phyloP scores from a whole-genome alignment of 176 grass and related monocot genomes.

The Miscanthus lutarioriparius region DNA sequence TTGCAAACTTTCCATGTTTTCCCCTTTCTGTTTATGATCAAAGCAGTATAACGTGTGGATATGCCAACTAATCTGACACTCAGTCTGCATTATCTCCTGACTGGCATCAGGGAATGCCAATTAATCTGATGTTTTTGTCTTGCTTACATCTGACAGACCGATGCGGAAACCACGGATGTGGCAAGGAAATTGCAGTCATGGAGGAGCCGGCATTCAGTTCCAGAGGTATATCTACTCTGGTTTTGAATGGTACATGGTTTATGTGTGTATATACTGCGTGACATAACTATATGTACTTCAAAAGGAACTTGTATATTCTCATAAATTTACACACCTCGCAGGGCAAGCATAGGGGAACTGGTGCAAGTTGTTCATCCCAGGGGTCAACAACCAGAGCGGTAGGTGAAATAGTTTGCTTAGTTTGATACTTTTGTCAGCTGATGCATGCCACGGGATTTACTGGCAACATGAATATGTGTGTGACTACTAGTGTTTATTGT shows the following conservation, averaged over 20 bases:
- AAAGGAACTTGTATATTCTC: background rate
- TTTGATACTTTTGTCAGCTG: no score
- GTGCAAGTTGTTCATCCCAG: conserved; percentile 1
- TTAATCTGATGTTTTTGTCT: background rate
- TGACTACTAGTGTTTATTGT: background rate
- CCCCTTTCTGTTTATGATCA: background rate
- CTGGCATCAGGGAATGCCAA: background rate
- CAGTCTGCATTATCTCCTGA: background rate
- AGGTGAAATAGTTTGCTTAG: background rate
- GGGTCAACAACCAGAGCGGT: background rate
- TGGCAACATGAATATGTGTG: background rate
- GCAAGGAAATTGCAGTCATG: background rate
- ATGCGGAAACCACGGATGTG: background rate
- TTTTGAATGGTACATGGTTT: background rate
- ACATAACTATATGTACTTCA: background rate
- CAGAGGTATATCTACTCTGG: background rate
- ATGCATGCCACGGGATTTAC: no score
- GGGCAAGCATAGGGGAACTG: background rate
- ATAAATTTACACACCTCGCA: background rate
- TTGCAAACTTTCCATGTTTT: background rate
- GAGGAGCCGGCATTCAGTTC: background rate
- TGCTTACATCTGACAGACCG: conserved; percentile 10
- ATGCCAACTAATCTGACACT: background rate
- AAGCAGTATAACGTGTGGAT: background rate
- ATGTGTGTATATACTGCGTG: background rate